A percentile compares a stretch with the other conserved stretches of the same genome.
Evolutionary conservation across 305 asterid genomes (phyloP).

Genomic region (Fraxinus albicans): DNA sequence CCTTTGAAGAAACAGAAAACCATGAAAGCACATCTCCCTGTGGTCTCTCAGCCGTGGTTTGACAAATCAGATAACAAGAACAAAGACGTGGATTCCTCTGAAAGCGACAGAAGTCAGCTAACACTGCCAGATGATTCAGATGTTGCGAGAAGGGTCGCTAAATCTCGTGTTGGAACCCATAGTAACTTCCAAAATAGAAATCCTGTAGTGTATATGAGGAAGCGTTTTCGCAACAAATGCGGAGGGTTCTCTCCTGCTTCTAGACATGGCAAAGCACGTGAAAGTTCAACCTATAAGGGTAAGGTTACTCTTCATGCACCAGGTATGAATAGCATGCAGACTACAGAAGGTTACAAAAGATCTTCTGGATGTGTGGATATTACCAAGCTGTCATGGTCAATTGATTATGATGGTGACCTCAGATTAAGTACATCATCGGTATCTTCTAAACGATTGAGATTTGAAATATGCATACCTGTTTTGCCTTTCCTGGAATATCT

Average conservation of each 20-base stretch:
- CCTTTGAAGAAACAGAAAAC: constrained; percentile 55
- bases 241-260: constrained; percentile 32
- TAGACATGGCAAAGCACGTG: constrained; percentile 40
- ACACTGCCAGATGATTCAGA: constrained; percentile 36
- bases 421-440: constrained; percentile 33
- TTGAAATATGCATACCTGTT: constrained; percentile 44
- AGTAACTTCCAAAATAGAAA: constrained; percentile 37
- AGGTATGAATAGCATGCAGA: constrained; percentile 26
- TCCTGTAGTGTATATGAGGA: constrained; percentile 70
- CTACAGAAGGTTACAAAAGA: constrained; percentile 19
- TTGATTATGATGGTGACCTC: constrained; percentile 46
- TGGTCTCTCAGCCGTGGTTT: constrained; percentile 38
- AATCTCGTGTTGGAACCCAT: constrained; percentile 37
- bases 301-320: constrained; percentile 25
- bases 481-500: constrained; percentile 36
- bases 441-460: constrained; percentile 42
- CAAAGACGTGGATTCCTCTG: constrained; percentile 34
- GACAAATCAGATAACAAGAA: constrained; percentile 43
- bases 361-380: constrained; percentile 25
- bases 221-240: constrained; percentile 46
- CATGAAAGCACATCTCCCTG: constrained; percentile 36
- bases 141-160: constrained; percentile 34
- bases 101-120: constrained; percentile 28
- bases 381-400: constrained; percentile 38
- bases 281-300: constrained; percentile 27